Evolutionary conservation across 2,329 filamentous ascomycete species (phyloP), one percentile per base, ranked within the genome.

Genomic region (Teratosphaeriaceae sp.): DNA sequence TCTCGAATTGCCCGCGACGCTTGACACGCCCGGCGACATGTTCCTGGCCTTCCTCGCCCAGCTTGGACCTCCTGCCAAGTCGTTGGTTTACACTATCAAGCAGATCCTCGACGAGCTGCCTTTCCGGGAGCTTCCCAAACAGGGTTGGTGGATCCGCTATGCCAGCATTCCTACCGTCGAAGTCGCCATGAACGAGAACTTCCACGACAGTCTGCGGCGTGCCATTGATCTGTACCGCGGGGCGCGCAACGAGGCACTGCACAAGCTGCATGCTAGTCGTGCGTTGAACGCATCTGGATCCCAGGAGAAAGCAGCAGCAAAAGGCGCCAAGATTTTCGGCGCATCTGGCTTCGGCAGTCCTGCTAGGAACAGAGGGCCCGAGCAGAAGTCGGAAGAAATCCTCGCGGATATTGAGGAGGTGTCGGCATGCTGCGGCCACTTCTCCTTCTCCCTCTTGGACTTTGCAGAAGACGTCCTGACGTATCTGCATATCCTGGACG

Each of bases 381-480:
- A 36, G 29, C 18, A 27, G 29, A 21, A 35, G 38, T 3, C 30
- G n/a, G 49, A 87, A 40, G 84, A 84, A 48, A 76, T 90, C 7
- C 84, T 94, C 59, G 92, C 90, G 2, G 92, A 97, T 62, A 88
- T 95, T 44, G 92, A 98, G 62, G 92, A 98, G 64, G 89, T 97
- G 9, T 89, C 90, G 30, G 90, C 92, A n/a, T 94, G 89, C 44
- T 98, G 92, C 58, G 90, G 92, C 0, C 89, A 97, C 65, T 98
- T 97, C 60, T 90, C 86, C 59, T 96, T 92, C 61, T 94, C 85
- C 33, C 71, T 98, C 20, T 79, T 92, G 49, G 85, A 92, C 53
- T 90, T 97, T 58, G 89, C 88, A 0, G 86, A 94, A 59, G 88
- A 96, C 59, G 85, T 94, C 68, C 80, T 86, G 51, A 78, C 77